These are phyloP conservation scores for Suillus sp. DNA, from an alignment of 768 basidiomycete genomes.

Conservation along the genomic window DNA sequence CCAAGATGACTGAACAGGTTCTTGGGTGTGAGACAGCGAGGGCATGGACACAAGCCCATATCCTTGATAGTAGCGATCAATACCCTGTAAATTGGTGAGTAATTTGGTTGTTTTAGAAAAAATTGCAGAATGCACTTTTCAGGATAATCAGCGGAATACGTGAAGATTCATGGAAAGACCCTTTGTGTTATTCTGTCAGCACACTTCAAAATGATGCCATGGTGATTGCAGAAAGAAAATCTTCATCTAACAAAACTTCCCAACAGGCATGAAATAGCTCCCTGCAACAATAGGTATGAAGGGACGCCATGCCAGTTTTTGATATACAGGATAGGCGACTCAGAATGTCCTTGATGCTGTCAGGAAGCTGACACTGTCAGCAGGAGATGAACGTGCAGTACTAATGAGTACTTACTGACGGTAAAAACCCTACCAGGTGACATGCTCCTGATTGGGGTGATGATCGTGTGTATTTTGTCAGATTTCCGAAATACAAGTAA, in stretches of 20 bases:
- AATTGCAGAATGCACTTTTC: slow-evolving; percentile 30
- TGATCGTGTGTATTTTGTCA: too few species aligned
- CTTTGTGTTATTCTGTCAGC: slow-evolving; percentile 15
- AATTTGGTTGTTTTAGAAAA: too few species aligned
- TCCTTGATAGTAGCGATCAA: too few species aligned
- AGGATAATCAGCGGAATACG: slow-evolving; percentile 23
- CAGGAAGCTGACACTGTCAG: slow-evolving; percentile 18
- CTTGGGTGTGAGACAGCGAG: too few species aligned
- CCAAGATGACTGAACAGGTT: too few species aligned
- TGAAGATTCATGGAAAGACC: slow-evolving; percentile 22
- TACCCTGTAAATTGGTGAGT: too few species aligned
- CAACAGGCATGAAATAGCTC: slow-evolving; percentile 21
- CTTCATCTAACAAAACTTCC: slow-evolving; percentile 16
- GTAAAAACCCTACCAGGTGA: slow-evolving; percentile 4
- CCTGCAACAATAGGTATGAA: slow-evolving; percentile 18
- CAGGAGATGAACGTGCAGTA: neutral
- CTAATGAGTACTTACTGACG: slow-evolving; percentile 4
- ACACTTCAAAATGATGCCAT: slow-evolving; percentile 22
- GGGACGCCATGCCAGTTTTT: slow-evolving; percentile 2
- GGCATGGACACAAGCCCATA: too few species aligned
- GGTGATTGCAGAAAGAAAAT: slow-evolving; percentile 18
- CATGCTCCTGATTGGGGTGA: too few species aligned
- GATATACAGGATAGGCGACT: neutral
- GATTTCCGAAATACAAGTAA: too few species aligned
- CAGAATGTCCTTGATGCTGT: slow-evolving; percentile 11